These are phyloP conservation scores for Samsoniella hepiali DNA, from an alignment of 2,329 filamentous ascomycete species.

Conservation along the genomic window DNA sequence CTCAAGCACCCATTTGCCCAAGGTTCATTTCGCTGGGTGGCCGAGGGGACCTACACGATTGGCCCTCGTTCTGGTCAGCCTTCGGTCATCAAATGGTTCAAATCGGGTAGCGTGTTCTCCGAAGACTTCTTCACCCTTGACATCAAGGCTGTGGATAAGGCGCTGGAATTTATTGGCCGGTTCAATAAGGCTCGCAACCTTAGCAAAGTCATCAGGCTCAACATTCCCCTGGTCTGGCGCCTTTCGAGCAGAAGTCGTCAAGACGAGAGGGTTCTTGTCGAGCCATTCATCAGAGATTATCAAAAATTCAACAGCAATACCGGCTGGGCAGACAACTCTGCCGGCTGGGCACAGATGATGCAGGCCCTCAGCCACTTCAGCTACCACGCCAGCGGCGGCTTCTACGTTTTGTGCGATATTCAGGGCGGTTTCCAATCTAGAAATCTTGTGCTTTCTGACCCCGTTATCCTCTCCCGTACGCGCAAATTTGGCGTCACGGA, in stretches of 20 bases:
- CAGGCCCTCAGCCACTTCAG: conserved; percentile 44
- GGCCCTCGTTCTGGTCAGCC: conserved; percentile 31
- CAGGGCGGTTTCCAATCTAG: conserved; percentile 39
- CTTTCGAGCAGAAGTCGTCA: not conserved
- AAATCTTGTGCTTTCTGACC: conserved; percentile 38
- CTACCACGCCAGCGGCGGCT: conserved; percentile 37
- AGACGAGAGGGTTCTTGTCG: conserved; percentile 29
- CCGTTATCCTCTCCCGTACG: conserved; percentile 38
- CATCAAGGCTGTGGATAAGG: not conserved
- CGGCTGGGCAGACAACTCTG: conserved; percentile 34
- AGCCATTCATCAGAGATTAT: conserved; percentile 42
- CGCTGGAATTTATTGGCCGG: conserved; percentile 30
- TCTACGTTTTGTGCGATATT: conserved; percentile 40
- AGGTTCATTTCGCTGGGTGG: conserved; percentile 22
- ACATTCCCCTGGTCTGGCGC: not conserved
- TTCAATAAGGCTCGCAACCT: conserved; percentile 34
- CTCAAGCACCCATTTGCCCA: not conserved
- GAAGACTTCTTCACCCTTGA: conserved; percentile 31
- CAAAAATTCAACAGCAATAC: conserved; percentile 44
- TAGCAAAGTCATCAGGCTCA: conserved; percentile 29
- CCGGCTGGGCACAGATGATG: conserved; percentile 36
- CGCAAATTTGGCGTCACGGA: conserved; percentile 39
- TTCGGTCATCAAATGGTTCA: conserved; percentile 40
- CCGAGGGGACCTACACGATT: conserved; percentile 27
- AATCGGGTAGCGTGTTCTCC: conserved; percentile 33